Conservation (phyloP, 2,329 filamentous ascomycete genomes). For the Aspergillus ochraceus region DNA sequence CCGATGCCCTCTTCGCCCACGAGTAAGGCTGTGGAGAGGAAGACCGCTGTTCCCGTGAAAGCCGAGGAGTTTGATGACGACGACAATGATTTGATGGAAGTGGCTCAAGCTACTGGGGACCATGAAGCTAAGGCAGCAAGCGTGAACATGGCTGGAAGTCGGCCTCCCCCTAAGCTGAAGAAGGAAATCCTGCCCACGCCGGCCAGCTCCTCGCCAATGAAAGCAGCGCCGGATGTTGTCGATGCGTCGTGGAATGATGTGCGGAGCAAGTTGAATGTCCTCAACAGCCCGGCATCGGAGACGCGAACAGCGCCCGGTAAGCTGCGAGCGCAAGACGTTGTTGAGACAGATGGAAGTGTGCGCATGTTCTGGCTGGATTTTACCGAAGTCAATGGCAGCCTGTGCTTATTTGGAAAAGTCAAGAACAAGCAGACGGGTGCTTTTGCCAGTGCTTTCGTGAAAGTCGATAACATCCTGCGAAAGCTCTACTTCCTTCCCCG, state of each 20-base stretch:
- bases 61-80: constrained; percentile 69
- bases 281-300: constrained; percentile 70
- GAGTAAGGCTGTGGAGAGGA: constrained; percentile 74
- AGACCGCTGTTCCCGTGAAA: constrained; percentile 56
- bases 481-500: constrained; percentile 93
- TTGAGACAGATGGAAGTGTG: constrained; percentile 90
- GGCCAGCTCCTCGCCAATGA: constrained; percentile 72
- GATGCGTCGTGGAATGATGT: constrained; percentile 90
- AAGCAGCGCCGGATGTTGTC: constrained; percentile 59
- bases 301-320: constrained; percentile 66
- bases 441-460: constrained; percentile 91
- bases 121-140: constrained; percentile 64
- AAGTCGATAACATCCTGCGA: constrained; percentile 88
- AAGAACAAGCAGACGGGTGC: constrained; percentile 77
- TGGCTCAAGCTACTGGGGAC: constrained; percentile 71
- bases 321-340: constrained; percentile 75
- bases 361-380: constrained; percentile 98
- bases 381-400: constrained; percentile 82
- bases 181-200: constrained; percentile 71
- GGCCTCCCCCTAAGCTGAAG: constrained; percentile 72
- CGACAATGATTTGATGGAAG: constrained; percentile 81
- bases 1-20: constrained; percentile 83
- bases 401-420: constrained; percentile 95
- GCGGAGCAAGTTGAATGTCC: constrained; percentile 79
- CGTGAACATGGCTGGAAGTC: constrained; percentile 81